Base-by-base conservation (phyloP, 768 basidiomycete species). In the Cantharellus cinnabarinus region DNA sequence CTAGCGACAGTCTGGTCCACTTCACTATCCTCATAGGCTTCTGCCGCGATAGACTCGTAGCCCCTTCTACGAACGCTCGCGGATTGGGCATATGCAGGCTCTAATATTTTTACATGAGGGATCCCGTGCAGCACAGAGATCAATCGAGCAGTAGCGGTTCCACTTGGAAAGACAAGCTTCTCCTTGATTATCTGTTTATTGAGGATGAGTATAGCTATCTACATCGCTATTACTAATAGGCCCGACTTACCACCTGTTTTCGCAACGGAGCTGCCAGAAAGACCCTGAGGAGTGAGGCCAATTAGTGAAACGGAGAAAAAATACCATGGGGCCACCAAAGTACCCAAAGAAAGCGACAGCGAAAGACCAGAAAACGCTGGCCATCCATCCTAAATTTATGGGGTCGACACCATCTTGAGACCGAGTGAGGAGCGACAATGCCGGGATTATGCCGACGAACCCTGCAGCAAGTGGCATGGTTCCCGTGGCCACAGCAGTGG, bases 331-430 rank as follows among this genome's bases (percentile, higher is more conserved):
- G 50, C 67, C 54, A 29, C 20, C 20, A 1, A 29, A 29, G 20
- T 61, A 84, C 79, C 93, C 94, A 70, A 97, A 98, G 73, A 91
- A 98, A 3, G 93, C 93, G 37, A 94, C 78, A 3, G 83, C 87
- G 62, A 80, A 82, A 5, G 88, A 91, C 94, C 94, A 98, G 3
- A 76, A 78, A 29, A 91, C 73, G 29, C 88, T 78, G 38, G 79
- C 75, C 20, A 79, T 61, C 81, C 82, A 91, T 4, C 81, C 79
- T 44, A 97, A 73, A 61, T 76, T 72, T 10, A 97, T 76, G 1
- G 91, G 83, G 1, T 77, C 77, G 4, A 80, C 75, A 4, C 89
- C 89, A 63, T 98, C 94, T 58, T 77, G 73, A 51, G 77, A 75
- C 64, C 79, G 73, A 57, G 80, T 77, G n/a, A 98, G 75, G 56